Conservation (phyloP, 1,284 basidiomycete genomes). For the Amylostereum areolatum region DNA sequence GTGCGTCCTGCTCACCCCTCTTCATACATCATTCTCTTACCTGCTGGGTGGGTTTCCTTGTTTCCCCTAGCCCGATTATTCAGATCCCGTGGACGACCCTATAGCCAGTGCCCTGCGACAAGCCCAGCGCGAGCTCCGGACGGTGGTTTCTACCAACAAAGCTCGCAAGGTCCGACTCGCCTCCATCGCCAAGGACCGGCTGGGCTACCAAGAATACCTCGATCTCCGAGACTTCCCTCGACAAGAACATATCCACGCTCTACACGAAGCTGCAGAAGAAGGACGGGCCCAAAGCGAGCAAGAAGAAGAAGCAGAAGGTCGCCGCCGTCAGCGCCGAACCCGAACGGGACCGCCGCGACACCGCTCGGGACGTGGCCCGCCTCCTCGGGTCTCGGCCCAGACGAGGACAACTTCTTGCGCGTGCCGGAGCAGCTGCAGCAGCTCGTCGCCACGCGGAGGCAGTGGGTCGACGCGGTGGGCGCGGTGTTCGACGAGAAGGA, state of each 20-base stretch:
- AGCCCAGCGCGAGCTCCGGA: conserved; percentile 78
- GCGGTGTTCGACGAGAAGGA: conserved; percentile 64
- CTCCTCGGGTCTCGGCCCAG: conserved; percentile 59
- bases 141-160: conserved; percentile 78
- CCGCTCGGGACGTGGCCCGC: conserved; percentile 48
- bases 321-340: conserved; percentile 32
- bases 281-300: conserved; percentile 55
- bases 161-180: conserved; percentile 72
- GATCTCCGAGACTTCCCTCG: conserved; percentile 74
- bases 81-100: conserved; percentile 84
- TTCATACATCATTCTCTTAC: background rate
- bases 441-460: conserved; percentile 62
- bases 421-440: conserved; percentile 69
- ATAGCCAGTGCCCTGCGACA: conserved; percentile 86
- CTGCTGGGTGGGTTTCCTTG: background rate
- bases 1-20: conserved; percentile 15
- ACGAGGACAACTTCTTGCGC: conserved; percentile 58
- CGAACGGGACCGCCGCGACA: conserved; percentile 15
- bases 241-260: conserved; percentile 71
- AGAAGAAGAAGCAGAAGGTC: conserved; percentile 65
- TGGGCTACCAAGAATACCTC: conserved; percentile 87
- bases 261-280: conserved; percentile 74
- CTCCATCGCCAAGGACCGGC: conserved; percentile 76
- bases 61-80: conserved; percentile 61
- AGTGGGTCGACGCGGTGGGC: conserved; percentile 72